phyloP scores from a whole-genome alignment of 2,329 filamentous ascomycete species.

The Aureobasidium sp. region DNA sequence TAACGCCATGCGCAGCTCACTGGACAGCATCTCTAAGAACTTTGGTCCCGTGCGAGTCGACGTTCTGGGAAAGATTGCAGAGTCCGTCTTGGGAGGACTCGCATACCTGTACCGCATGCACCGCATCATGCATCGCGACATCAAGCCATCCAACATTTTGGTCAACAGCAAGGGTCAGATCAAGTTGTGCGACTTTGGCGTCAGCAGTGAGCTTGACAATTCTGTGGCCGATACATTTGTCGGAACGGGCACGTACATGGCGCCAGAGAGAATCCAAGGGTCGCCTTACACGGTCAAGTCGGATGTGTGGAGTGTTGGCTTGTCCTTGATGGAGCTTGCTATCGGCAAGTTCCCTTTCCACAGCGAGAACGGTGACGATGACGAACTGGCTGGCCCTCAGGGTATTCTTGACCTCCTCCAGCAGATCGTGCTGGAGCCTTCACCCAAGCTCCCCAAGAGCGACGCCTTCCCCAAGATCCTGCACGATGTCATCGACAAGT shows the following conservation, averaged over 20 bases:
- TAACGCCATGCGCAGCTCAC: slow-evolving; percentile 50
- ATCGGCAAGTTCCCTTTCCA: slow-evolving; percentile 97
- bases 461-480: slow-evolving; percentile 93
- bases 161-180: slow-evolving; percentile 91
- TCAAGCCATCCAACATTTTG: slow-evolving; percentile 96
- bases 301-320: slow-evolving; percentile 96
- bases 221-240: slow-evolving; percentile 98
- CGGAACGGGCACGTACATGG: slow-evolving; percentile 98
- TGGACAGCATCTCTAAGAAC: slow-evolving; percentile 87
- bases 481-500: slow-evolving; percentile 96
- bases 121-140: slow-evolving; percentile 98
- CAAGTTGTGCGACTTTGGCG: slow-evolving; percentile 97
- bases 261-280: slow-evolving; percentile 93
- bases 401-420: slow-evolving; percentile 93
- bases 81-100: slow-evolving; percentile 85
- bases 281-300: slow-evolving; percentile 97
- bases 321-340: slow-evolving; percentile 92
- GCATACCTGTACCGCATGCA: slow-evolving; percentile 93
- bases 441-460: slow-evolving; percentile 88
- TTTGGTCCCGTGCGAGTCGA: slow-evolving; percentile 95
- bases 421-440: slow-evolving; percentile 94
- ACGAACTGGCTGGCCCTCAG: slow-evolving; percentile 64
- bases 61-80: slow-evolving; percentile 93
- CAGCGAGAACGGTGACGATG: slow-evolving; percentile 60
- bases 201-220: slow-evolving; percentile 96